Conservation (phyloP, 108 stramenopile species). For the Epithemia pelagica region DNA sequence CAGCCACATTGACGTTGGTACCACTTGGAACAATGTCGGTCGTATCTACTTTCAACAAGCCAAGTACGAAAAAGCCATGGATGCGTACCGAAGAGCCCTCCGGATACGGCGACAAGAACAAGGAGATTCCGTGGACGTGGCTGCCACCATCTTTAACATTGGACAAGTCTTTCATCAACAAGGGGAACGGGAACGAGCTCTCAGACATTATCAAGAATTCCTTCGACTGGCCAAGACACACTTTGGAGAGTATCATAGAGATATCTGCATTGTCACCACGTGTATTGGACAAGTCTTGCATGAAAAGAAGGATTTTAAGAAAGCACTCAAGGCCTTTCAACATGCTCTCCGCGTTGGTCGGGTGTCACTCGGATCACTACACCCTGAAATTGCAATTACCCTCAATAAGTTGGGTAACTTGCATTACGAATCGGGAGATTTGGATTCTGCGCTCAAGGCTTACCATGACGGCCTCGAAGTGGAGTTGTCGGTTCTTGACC, state of each 20-base stretch:
- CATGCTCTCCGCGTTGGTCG: constrained; percentile 33
- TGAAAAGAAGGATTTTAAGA: constrained; percentile 31
- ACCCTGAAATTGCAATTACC: constrained; percentile 49
- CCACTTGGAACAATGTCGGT: constrained; percentile 50
- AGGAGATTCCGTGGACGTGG: constrained; percentile 37
- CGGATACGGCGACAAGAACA: constrained; percentile 31
- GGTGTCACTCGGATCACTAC: constrained; percentile 27
- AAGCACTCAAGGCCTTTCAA: constrained; percentile 30
- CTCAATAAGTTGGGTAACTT: constrained; percentile 56
- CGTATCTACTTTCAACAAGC: constrained; percentile 35
- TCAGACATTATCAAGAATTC: constrained; percentile 41
- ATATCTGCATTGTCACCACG: constrained; percentile 40
- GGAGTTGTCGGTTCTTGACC: constrained; percentile 37
- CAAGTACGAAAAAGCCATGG: constrained; percentile 28
- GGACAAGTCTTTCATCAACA: constrained; percentile 49
- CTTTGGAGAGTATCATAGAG: constrained; percentile 41
- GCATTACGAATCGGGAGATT: constrained; percentile 39
- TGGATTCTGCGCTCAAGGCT: constrained; percentile 39
- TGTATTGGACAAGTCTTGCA: constrained; percentile 55
- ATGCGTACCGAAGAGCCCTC: constrained; percentile 38
- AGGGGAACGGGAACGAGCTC: constrained; percentile 30
- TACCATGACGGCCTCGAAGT: constrained; percentile 51
- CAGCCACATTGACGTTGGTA: constrained; percentile 39
- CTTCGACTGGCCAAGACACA: constrained; percentile 19
- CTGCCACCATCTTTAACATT: constrained; percentile 51